Percentiles rank a stretch among this genome's conserved stretches.
Evolutionary conservation across 192 early-diverging fungal genomes (phyloP).

Genomic region (Nowakowskiella sp.): DNA sequence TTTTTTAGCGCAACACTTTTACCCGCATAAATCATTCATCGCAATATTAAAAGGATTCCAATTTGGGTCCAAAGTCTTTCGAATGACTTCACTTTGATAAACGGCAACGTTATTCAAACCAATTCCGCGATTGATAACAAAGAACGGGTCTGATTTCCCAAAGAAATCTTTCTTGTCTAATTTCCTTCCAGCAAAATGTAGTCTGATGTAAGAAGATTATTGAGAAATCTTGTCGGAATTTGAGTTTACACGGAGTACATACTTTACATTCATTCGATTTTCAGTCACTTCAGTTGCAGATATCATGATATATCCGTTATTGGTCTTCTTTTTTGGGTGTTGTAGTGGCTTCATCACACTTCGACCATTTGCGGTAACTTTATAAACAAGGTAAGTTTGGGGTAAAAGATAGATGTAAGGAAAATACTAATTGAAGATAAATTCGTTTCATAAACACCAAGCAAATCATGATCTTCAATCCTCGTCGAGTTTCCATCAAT

Average conservation of each 20-base stretch:
- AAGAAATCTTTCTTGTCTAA: conserved; percentile 26
- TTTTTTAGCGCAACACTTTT: too few species aligned
- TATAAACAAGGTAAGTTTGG: not conserved
- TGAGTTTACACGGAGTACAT: too few species aligned
- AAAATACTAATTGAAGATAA: conserved; percentile 22
- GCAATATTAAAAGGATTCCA: conserved; percentile 8
- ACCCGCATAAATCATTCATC: too few species aligned
- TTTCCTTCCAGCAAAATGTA: conserved; percentile 4
- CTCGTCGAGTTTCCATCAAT: conserved; percentile 20
- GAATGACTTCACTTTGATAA: conserved; percentile 25
- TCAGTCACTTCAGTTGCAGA: conserved; percentile 29
- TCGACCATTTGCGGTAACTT: conserved; percentile 2
- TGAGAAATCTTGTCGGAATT: too few species aligned
- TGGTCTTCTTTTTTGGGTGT: conserved; percentile 16
- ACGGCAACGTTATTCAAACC: conserved; percentile 28
- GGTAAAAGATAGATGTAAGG: too few species aligned
- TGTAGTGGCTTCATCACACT: conserved; percentile 24
- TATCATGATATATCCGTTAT: conserved; percentile 38
- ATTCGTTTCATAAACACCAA: conserved; percentile 23
- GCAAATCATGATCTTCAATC: conserved; percentile 28
- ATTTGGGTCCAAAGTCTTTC: conserved; percentile 19
- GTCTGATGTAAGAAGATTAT: conserved; percentile 28
- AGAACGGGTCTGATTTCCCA: conserved; percentile 27
- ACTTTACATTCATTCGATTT: too few species aligned
- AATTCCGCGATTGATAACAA: conserved; percentile 20